Conservation (phyloP, 169 alveolate genomes). For the Amoebophrya sp. region DNA sequence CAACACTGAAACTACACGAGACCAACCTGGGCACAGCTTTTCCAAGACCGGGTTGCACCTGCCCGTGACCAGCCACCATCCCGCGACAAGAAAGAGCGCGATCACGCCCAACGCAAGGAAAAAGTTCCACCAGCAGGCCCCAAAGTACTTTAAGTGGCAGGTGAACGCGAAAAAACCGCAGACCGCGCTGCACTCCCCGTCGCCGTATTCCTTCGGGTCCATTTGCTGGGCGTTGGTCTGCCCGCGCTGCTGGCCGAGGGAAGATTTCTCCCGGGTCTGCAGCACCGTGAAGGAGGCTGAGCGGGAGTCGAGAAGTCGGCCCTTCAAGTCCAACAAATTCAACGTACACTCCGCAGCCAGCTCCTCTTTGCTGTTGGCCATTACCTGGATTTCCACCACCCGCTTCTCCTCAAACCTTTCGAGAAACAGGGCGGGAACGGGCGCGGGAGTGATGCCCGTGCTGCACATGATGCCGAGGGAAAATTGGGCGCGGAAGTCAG, state of each 20-base stretch:
- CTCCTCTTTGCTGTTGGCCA: neutral
- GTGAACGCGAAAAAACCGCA: neutral
- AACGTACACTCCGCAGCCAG: neutral
- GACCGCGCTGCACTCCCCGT: neutral
- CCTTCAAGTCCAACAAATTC: neutral
- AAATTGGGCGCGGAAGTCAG: neutral
- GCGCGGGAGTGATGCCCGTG: neutral
- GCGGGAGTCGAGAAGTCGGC: neutral
- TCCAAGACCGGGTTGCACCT: neutral
- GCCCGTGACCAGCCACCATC: neutral
- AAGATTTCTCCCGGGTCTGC: neutral
- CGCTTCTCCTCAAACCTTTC: neutral
- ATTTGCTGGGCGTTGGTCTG: neutral
- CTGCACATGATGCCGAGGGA: neutral
- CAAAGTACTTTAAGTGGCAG: neutral
- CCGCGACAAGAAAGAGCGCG: neutral
- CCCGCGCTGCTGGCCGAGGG: neutral
- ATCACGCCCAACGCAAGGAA: neutral
- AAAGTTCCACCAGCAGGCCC: neutral
- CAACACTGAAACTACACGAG: too few species aligned
- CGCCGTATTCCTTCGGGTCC: neutral
- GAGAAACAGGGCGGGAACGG: neutral
- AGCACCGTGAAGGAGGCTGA: neutral
- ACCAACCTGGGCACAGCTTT: too few species aligned
- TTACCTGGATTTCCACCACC: neutral